These are phyloP conservation scores for Rhizopus microsporus DNA, from an alignment of 371 early-diverging fungal genomes.

Conservation along the genomic window DNA sequence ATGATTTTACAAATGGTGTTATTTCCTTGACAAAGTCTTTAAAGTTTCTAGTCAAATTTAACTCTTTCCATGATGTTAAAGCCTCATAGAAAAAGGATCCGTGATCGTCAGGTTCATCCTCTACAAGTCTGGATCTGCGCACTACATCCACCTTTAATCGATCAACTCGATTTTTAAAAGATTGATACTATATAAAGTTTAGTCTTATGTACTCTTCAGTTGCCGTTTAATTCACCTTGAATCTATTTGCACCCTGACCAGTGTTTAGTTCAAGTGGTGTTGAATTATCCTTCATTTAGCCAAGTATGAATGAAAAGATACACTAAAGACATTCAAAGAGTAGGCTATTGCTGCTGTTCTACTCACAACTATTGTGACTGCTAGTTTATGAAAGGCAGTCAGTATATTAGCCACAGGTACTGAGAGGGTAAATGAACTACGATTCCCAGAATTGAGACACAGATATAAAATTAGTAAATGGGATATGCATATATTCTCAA, in stretches of 20 bases:
- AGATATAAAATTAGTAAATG: too few species aligned
- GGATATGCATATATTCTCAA: too few species aligned
- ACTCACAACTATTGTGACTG: too few species aligned
- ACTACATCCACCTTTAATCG: conserved; percentile 78
- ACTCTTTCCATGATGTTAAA: conserved; percentile 78
- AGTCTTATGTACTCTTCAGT: background rate
- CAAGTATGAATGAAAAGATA: background rate
- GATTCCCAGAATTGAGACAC: too few species aligned
- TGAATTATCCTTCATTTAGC: conserved; percentile 35
- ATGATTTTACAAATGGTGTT: conserved; percentile 62
- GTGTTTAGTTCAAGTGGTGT: conserved; percentile 63
- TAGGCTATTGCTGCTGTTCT: too few species aligned
- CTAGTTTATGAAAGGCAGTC: too few species aligned
- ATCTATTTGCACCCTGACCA: conserved; percentile 69
- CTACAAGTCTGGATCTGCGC: conserved; percentile 46
- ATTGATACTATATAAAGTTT: conserved; percentile 63
- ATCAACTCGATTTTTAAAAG: conserved; percentile 80
- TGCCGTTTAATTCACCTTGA: conserved; percentile 50
- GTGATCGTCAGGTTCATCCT: conserved; percentile 65
- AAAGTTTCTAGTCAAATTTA: conserved; percentile 86
- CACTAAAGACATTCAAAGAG: background rate
- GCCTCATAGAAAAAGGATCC: conserved; percentile 86
- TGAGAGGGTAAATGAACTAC: too few species aligned
- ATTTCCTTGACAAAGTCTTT: conserved; percentile 69
- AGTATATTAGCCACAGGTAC: too few species aligned